Base-by-base conservation (phyloP, 441 rosid genomes). In the Croton setiger region DNA sequence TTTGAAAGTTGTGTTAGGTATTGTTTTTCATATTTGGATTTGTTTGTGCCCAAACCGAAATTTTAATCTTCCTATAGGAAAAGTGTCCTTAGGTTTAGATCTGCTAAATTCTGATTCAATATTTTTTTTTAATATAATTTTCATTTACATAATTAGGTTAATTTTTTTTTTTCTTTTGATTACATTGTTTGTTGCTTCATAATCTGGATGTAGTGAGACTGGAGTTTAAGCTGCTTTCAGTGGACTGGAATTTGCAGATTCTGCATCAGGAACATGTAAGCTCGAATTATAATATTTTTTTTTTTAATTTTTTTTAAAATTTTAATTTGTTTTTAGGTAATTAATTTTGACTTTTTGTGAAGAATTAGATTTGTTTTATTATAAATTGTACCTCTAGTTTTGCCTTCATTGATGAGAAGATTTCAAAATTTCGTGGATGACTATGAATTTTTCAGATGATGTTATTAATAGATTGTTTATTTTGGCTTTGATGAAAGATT, bases 181-280 rank as follows among this genome's bases (percentile, higher is more conserved):
- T 6, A 21, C 69, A 48, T 74, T 44, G n/a, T 45, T 64, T 49
- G 62, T 45, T 45, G 41, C 35, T 72, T 52, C 33, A 37, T 60
- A 76, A 70, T 74, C 73, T 82, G 63, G 78, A 55, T 79, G 78
- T 33, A 72, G 76, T 72, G 62, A 48, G 60, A 73, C 54, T 76
- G 87, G 72, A 73, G 80, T 66, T 83, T 77, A 71, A 82, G 83
- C 87, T 78, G 73, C 68, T 78, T 77, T 79, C 65, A 82, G 71
- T 79, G 72, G 79, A 61, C 68, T 70, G 76, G 79, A 74, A 72
- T 47, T 71, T 74, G 27, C 74, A 72, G 81, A 74, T 73, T 77
- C 77, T 83, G 85, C 86, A 78, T 79, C 83, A 72, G 74, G 73
- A 64, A 51, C 77, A 57, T 70, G 91, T 91, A 80, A 87, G 90